Evolutionary conservation across 768 basidiomycete species (phyloP).

Genomic region (Clavulina sp.): DNA sequence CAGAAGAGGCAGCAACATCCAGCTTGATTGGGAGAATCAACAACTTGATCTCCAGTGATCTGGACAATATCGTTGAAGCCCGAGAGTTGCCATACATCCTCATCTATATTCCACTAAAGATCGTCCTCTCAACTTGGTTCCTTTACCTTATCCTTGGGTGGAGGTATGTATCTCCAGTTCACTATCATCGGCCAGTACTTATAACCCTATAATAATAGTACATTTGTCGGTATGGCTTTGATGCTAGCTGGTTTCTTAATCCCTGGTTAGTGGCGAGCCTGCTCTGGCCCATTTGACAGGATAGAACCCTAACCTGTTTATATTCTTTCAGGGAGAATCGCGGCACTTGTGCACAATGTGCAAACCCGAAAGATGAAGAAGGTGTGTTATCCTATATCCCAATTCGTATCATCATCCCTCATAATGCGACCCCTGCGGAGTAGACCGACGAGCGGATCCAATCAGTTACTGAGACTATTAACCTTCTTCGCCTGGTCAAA

Average conservation of each 20-base stretch:
- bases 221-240: slow-evolving; percentile 38
- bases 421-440: too few relatives aligned
- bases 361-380: slow-evolving; percentile 36
- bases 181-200: too few relatives aligned
- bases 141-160: slow-evolving; percentile 32
- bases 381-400: slow-evolving; percentile 12
- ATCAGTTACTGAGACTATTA: slow-evolving; percentile 43
- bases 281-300: too few relatives aligned
- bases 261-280: slow-evolving; percentile 29
- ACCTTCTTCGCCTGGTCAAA: slow-evolving; percentile 48
- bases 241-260: slow-evolving; percentile 37
- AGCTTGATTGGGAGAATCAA: slow-evolving; percentile 66
- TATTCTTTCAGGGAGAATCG: slow-evolving; percentile 22
- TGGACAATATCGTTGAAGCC: slow-evolving; percentile 24
- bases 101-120: slow-evolving; percentile 25
- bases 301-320: too few relatives aligned
- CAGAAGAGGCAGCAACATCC: slow-evolving; percentile 23
- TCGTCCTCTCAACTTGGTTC: slow-evolving; percentile 24
- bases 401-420: not conserved
- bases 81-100: slow-evolving; percentile 20
- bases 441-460: slow-evolving; percentile 44
- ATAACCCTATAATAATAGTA: slow-evolving; percentile 16
- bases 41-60: slow-evolving; percentile 54
- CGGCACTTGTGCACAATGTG: slow-evolving; percentile 28
- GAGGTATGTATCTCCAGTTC: slow-evolving; percentile 13